Evolutionary conservation across 1,139 yeast genomes (phyloP), one percentile per base, ranked within the genome.

Genomic region (Arxiozyma slooffiae): DNA sequence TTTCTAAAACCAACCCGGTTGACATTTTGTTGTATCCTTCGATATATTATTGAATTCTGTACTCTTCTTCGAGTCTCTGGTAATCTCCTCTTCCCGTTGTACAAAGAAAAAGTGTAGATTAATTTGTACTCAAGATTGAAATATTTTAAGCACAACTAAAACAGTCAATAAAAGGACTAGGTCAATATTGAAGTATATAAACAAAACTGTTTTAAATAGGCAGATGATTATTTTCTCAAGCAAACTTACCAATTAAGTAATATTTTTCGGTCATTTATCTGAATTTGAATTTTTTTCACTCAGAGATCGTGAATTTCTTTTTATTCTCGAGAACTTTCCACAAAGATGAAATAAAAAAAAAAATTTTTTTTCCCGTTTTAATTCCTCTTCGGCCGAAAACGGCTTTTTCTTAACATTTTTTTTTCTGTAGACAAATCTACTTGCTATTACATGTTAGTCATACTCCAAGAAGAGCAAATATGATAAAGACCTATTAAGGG

Each of bases 1-100:
- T 68, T 56, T 68, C 71, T 42, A 68, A 58, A 42, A 68, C 72
- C 46, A 69, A 56, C 53, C 71, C 68, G 44, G 58, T 50, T 21
- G 63, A 55, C 63, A 60, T 60, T 38, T 39, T 39, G 44, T 30
- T 21, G 26, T 30, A 30, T 30, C 36, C 36, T 30, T 30, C 6
- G 36, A 30, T 30, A 30, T 14, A 4, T 30, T 30, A n/a, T 11
- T 39, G 17, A 21, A 24, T 21, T 22, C 16, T 39, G 30, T 39
- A 17, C 24, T 14, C 21, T 22, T 22, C 18, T 14, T 24, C 20
- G 42, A 11, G 1, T 16, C 24, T 14, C 7, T 7, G 20, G 23
- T 26, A 11, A 18, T 39, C 17, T 39, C 6, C 42, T 20, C 6
- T 38, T 18, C 21, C 8, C 17, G 20, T 17, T 5, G 17, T 7